Percentiles rank a stretch among this genome's conserved stretches.
phyloP scores from a whole-genome alignment of 306 rosid genomes.

The Rosa persica region DNA sequence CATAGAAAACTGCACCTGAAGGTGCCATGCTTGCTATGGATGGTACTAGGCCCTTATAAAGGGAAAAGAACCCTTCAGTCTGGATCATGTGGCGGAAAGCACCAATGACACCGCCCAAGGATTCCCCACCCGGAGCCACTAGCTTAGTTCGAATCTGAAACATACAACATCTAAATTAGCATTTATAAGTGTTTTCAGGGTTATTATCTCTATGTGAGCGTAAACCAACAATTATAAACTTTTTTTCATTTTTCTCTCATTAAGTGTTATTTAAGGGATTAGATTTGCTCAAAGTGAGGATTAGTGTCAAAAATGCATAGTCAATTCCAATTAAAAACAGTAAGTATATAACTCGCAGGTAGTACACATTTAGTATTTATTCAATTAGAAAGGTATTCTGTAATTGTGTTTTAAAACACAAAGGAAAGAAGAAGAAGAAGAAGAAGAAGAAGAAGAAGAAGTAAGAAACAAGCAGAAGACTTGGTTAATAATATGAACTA shows the following conservation, averaged over 20 bases:
- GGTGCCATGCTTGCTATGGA: constrained; percentile 97
- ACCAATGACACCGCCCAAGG: constrained; percentile 87
- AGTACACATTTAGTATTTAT: not conserved
- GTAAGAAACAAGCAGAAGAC: not conserved
- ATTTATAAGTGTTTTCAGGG: constrained; percentile 13
- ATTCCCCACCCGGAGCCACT: constrained; percentile 97
- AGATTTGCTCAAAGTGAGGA: constrained; percentile 1
- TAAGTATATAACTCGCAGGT: not conserved
- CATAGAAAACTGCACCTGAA: constrained; percentile 91
- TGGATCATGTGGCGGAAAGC: constrained; percentile 81
- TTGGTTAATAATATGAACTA: not conserved
- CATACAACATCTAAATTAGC: constrained; percentile 17
- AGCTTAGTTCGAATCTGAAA: constrained; percentile 87
- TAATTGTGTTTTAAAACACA: too few species aligned
- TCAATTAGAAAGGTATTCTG: not conserved
- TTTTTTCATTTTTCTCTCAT: not conserved
- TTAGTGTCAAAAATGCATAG: not conserved
- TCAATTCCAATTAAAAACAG: not conserved
- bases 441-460: not conserved
- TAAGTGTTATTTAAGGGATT: not conserved
- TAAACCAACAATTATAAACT: constrained; percentile 8
- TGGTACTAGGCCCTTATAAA: constrained; percentile 92
- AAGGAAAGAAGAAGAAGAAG: not conserved
- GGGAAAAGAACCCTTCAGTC: constrained; percentile 90
- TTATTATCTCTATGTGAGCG: not conserved